Percentiles rank a stretch among this genome's conserved stretches.
Evolutionary conservation across 2,329 filamentous ascomycete species (phyloP).

Genomic region (Penicillium sp.): DNA sequence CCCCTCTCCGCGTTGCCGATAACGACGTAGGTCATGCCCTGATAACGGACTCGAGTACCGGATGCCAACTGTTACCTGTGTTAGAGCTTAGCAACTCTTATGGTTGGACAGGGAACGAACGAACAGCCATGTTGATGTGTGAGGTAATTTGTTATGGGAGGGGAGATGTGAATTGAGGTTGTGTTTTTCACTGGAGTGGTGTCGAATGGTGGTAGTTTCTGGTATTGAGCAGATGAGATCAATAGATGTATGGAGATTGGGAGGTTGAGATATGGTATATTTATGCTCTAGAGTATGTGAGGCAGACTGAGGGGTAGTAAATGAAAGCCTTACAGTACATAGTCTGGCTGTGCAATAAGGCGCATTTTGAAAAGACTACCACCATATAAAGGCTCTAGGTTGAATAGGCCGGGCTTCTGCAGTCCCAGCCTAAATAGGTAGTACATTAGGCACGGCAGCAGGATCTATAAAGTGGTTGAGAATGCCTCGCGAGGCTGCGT

Average conservation of each 20-base stretch:
- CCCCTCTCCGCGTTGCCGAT: conserved; percentile 5
- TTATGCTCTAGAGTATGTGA: too few relatives aligned
- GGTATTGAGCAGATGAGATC: too few relatives aligned
- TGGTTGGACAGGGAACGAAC: not conserved
- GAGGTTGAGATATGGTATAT: too few relatives aligned
- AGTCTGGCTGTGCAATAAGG: not conserved
- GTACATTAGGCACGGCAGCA: not conserved
- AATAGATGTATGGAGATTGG: too few relatives aligned
- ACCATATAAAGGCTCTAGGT: not conserved
- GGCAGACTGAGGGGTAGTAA: too few relatives aligned
- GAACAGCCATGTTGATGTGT: not conserved
- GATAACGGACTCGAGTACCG: conserved; percentile 9
- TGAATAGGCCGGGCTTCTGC: not conserved
- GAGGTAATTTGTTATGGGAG: not conserved
- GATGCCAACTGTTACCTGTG: not conserved
- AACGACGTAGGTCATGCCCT: conserved; percentile 1
- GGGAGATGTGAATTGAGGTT: too few relatives aligned
- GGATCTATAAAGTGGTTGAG: not conserved
- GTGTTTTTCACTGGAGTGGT: too few relatives aligned
- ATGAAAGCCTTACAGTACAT: not conserved
- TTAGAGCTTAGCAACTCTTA: not conserved
- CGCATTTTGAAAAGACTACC: not conserved
- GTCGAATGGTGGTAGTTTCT: too few relatives aligned
- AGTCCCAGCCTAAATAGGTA: not conserved
- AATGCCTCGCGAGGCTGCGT: not conserved